Evolutionary conservation across 768 basidiomycete species (phyloP).

Genomic region (Amanita jacksonii): DNA sequence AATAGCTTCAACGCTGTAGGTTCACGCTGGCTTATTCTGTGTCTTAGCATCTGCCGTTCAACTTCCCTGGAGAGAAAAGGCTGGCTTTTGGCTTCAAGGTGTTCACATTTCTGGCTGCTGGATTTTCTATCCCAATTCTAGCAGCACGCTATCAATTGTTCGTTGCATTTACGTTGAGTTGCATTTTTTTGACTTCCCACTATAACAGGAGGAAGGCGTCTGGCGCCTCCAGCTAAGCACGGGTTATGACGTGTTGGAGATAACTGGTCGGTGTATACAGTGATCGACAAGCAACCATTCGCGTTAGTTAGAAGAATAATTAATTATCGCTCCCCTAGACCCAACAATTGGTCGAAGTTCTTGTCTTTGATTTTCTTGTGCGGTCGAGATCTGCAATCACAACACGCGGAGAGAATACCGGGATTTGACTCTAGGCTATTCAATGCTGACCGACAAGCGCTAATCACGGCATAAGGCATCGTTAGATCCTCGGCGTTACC

Average conservation of each 20-base stretch:
- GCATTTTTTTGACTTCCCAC: conserved; percentile 5
- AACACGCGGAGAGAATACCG: conserved; percentile 50
- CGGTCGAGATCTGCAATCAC: conserved; percentile 48
- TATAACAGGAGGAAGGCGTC: conserved; percentile 33
- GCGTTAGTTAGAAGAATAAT: conserved; percentile 9
- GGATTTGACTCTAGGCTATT: conserved; percentile 60
- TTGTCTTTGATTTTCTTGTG: conserved; percentile 7
- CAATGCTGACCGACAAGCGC: conserved; percentile 54
- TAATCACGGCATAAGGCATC: conserved; percentile 45
- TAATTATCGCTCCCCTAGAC: conserved; percentile 14
- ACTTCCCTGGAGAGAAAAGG: conserved; percentile 41
- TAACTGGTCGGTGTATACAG: no score
- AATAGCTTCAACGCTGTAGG: no score
- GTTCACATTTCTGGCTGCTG: conserved; percentile 34
- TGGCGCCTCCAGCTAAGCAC: no score
- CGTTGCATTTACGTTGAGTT: conserved; percentile 26
- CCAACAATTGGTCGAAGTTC: conserved; percentile 7
- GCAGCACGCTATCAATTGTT: conserved; percentile 59
- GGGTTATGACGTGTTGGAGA: no score
- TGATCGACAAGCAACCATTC: no score
- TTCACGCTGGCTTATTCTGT: no score
- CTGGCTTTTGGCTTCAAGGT: conserved; percentile 41
- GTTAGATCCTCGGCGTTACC: conserved; percentile 47
- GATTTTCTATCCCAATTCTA: conserved; percentile 60
- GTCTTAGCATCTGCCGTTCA: conserved; percentile 47